Evolutionary conservation across 306 rosid genomes (phyloP), one percentile per base, ranked within the genome.

Genomic region (Trichosanthes truncata): DNA sequence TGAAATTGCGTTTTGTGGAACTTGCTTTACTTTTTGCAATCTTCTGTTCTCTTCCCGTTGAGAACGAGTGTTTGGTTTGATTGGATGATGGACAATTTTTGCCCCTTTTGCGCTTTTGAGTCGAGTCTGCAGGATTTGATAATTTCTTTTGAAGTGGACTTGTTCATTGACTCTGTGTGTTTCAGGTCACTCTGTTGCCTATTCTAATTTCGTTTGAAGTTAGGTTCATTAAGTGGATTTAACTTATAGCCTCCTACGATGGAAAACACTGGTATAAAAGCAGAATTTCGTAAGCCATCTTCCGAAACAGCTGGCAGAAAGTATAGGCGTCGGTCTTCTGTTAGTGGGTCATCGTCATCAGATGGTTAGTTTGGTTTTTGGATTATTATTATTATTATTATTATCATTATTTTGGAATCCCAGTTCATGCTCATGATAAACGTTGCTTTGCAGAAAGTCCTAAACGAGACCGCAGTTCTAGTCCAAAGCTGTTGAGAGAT

Each of bases 311-410:
- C 87, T 78, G 83, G 74, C 77, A 88, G 99, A 91, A 93, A 90
- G 76, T 93, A 95, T 77, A 90, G 99, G 52, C 96, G 90, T 10
- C 89, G 83, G 33, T 90, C 97, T 66, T 93, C 97, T n/a, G 78
- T 81, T 51, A 85, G 86, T n/a, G 84, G 88, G 18, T 89, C 91
- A 9, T 62, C 97, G 21, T 84, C 93, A 74, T 85, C 92, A 40
- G 92, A 88, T 80, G 97, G 99, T 95, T 80, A 66, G 93, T 84
- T 78, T 84, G 35, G 71, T 77, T 72, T 84, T 26, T 49, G 25
- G 61, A 46, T 29, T 29, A 29, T 29, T 29, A 29, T 29, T 29
- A 29, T 29, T 29, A 29, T 29, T 29, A 29, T 29, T 29, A 29
- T 29, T 29, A 29, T 29, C 2, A 21, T 26, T 20, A 0, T 33